These are phyloP conservation scores for Spathaspora passalidarum DNA, from an alignment of 805 yeast genomes.

Conservation along the genomic window DNA sequence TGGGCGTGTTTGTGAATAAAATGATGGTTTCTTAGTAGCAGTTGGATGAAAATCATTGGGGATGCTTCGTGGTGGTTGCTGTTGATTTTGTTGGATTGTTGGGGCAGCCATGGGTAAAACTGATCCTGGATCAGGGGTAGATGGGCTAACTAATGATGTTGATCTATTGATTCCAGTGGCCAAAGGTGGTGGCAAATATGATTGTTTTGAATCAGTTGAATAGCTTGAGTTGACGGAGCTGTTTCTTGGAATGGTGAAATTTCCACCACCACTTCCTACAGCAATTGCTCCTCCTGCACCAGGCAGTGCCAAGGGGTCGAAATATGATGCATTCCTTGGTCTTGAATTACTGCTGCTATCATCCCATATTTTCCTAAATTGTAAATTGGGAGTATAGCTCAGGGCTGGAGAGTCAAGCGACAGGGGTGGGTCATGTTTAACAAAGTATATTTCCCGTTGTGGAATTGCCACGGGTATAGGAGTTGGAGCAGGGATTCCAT, in stretches of 20 bases:
- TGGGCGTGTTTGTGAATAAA: conserved; percentile 2
- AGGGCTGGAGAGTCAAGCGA: background rate
- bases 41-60: conserved; percentile 1
- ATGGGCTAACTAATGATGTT: background rate
- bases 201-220: background rate
- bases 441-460: conserved; percentile 10
- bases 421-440: background rate
- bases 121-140: conserved; percentile 2
- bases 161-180: background rate
- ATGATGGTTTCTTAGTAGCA: background rate
- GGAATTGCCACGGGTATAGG: background rate
- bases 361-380: conserved; percentile 38
- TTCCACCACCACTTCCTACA: background rate
- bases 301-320: conserved; percentile 45
- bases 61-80: conserved; percentile 3
- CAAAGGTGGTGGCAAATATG: conserved; percentile 2
- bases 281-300: conserved; percentile 1
- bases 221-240: background rate
- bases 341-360: conserved; percentile 14
- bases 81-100: background rate
- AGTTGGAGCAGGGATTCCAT: background rate
- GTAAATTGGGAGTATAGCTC: conserved; percentile 23
- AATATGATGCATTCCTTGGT: conserved; percentile 44
- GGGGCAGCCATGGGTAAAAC: background rate
- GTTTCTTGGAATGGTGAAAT: conserved; percentile 6